Evolutionary conservation across 2,329 filamentous ascomycete genomes (phyloP).

Genomic region (Didymella pinodella): DNA sequence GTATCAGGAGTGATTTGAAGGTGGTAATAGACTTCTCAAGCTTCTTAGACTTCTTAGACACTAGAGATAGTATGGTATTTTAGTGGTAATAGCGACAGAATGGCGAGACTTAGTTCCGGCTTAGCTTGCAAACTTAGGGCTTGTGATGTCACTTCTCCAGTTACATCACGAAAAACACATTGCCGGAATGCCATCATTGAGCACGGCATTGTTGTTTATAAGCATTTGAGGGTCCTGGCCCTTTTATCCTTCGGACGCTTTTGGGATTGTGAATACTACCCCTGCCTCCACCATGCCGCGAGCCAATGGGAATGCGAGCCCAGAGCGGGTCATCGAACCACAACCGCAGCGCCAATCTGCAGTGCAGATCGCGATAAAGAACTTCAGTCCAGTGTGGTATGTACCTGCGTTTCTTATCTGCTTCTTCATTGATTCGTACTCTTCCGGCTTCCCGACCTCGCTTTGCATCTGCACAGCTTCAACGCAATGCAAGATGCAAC

Average conservation of each 20-base stretch:
- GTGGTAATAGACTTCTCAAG: constrained; percentile 14
- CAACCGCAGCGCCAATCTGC: constrained; percentile 21
- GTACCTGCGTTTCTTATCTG: constrained; percentile 2
- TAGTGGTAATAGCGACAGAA: constrained; percentile 8
- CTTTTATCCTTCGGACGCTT: background rate
- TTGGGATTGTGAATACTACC: background rate
- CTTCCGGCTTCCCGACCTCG: background rate
- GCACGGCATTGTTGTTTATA: background rate
- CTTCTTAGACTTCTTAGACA: background rate
- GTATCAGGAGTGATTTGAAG: background rate
- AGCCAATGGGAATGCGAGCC: constrained; percentile 14
- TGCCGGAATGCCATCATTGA: constrained; percentile 8
- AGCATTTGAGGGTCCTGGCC: background rate
- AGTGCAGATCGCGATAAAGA: constrained; percentile 29
- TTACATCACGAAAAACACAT: constrained; percentile 14
- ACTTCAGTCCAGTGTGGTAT: constrained; percentile 30
- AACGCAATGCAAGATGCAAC: background rate
- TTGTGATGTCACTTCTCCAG: constrained; percentile 19
- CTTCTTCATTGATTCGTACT: background rate
- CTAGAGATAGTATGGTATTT: background rate
- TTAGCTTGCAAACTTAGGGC: background rate
- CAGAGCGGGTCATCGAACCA: constrained; percentile 15
- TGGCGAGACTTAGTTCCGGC: constrained; percentile 5
- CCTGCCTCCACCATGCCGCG: constrained; percentile 9
- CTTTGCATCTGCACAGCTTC: background rate